Percentiles rank a stretch among this genome's conserved stretches.
Evolutionary conservation across 2,329 filamentous ascomycete genomes (phyloP).

Genomic region (Xylaria sp.): DNA sequence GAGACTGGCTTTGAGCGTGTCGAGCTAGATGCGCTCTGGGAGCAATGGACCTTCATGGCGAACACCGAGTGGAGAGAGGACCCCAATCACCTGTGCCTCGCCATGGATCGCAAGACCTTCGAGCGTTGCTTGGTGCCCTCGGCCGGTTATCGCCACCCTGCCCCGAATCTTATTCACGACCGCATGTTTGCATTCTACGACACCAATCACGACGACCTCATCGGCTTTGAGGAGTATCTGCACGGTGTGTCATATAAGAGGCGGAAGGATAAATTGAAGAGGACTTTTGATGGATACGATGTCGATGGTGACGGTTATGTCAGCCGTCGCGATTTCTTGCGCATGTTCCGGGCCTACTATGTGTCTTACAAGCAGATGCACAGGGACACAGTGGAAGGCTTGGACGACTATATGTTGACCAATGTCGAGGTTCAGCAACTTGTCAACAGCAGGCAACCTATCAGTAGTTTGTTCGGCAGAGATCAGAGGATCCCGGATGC

Average conservation of each 20-base stretch:
- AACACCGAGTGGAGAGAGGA: conserved; percentile 86
- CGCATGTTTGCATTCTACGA: conserved; percentile 98
- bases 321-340: conserved; percentile 84
- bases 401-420: conserved; percentile 81
- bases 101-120: conserved; percentile 93
- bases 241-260: conserved; percentile 79
- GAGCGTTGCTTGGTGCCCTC: conserved; percentile 89
- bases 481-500: conserved; percentile 74
- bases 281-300: conserved; percentile 90
- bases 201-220: conserved; percentile 85
- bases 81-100: conserved; percentile 78
- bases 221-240: conserved; percentile 92
- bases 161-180: conserved; percentile 92
- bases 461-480: conserved; percentile 79
- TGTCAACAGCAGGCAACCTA: conserved; percentile 77
- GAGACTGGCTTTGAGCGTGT: conserved; percentile 85
- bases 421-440: conserved; percentile 81
- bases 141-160: conserved; percentile 79
- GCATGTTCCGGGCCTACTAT: conserved; percentile 93
- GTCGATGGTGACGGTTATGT: conserved; percentile 89
- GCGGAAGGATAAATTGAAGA: conserved; percentile 73
- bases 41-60: conserved; percentile 95
- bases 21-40: conserved; percentile 92
- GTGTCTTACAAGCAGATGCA: conserved; percentile 90
- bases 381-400: conserved; percentile 79